Base-by-base conservation (phyloP, 2,329 filamentous ascomycete genomes). In the Colletotrichum incanum region DNA sequence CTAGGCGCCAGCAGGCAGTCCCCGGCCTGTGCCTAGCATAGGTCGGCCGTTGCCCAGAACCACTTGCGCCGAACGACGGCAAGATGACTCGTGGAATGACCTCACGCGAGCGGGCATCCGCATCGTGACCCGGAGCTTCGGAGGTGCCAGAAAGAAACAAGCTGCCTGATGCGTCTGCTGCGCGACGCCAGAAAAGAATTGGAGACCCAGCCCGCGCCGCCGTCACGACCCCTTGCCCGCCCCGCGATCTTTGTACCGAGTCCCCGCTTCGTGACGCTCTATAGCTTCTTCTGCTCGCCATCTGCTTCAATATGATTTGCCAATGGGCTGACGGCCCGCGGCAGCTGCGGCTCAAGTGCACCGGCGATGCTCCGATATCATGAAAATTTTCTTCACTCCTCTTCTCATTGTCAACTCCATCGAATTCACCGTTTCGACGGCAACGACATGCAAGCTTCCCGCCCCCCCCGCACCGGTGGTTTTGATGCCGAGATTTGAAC, bases 331-430 rank as follows among this genome's bases (percentile, higher is more conserved):
- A 52, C 65, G 59, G 65, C 47, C 59, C 54, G 69, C 69, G 65
- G 69, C 59, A 69, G 59, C 65, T 72, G 59, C 69, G 65, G 70
- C 70, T 72, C 65, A 65, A 70, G 45, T 65, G 59, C 34, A 6
- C 47, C 37, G 37, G 28, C 58, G 45, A 49, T 47, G 59, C 45
- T 64, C 45, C 70, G 47, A 70, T 72, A 64, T 70, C 70, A 69
- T 39, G 26, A 34, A 64, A 63, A 55, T 47, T 49, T 64, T 69
- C 70, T 64, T 52, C 16, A 1, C 59, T 69, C 60, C 70, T 69
- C 70, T 47, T 3, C 14, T 26, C 23, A 9, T 52, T 8, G 14
- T 5, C 20, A 34, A 61, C 49, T 39, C 65, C 43, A 55, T 56
- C 50, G 9, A 39, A 31, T 28, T 16, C 47, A 60, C 55, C 31